Base-by-base conservation (phyloP, 768 basidiomycete genomes). In the Phaffia tasmanica region DNA sequence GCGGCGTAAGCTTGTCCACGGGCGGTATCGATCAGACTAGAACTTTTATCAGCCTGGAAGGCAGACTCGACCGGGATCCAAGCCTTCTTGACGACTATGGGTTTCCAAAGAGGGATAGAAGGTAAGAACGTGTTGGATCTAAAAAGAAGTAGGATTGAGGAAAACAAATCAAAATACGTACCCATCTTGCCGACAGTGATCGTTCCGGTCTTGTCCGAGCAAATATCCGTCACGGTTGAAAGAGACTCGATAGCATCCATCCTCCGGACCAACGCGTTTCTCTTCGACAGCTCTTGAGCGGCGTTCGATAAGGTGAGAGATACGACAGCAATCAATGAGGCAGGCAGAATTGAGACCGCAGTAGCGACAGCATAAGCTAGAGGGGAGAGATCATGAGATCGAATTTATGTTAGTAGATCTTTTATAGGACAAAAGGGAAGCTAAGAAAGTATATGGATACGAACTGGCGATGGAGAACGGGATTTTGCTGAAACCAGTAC, bases 131-230 rank as follows among this genome's bases (percentile, higher is more conserved):
- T 21, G 30, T 16, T 35, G 6, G 21, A 35, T 16, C 16, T 7
- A 3, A 42, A 11, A 7, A 1, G 16, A 25, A 18, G 0, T 23
- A 32, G 29, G n/a, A 54, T n/a, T 18, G 23, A 27, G 9, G 16
- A 15, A 1, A 63, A 14, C 15, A 8, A 32, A 8, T 46, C 18
- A n/a, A 21, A 27, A 30, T 27, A 59, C 62, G 19, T 25, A 63
- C 62, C 62, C 79, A 80, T 79, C 69, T 78, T 77, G 51, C 79
- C 79, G 50, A 77, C 71, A 3, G 78, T 79, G 50, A 79, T 72
- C 19, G 84, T 86, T 29, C 84, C 84, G 0, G 84, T 86, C 74
- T 85, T 85, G 74, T 86, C 84, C 27, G 82, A 83, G 72, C 84
- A 85, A 62, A 80, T 72, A 58, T 80, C 72, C 63, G 76, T 77